phyloP scores from a whole-genome alignment of 169 alveolate genomes.

The Cryptosporidium baileyi region DNA sequence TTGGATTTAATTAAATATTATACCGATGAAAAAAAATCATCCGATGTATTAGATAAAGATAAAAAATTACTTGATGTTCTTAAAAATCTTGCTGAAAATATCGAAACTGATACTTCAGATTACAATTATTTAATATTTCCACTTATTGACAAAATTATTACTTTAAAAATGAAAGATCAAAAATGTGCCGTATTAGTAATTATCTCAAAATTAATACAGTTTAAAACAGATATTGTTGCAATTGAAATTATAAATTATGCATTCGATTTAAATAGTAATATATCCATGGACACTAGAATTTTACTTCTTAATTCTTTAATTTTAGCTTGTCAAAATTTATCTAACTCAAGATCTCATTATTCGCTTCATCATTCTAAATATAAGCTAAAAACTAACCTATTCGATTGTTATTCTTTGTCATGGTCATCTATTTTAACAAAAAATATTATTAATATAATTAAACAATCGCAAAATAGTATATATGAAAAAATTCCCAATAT shows the following conservation, averaged over 20 bases:
- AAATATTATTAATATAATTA: neutral
- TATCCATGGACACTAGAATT: constrained; percentile 48
- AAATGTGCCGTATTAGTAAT: neutral
- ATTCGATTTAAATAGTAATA: neutral
- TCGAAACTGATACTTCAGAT: constrained; percentile 13
- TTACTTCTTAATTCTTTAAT: constrained; percentile 15
- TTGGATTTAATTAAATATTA: constrained; percentile 8
- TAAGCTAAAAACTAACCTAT: neutral
- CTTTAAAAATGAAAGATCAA: constrained; percentile 14
- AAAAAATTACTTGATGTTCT: neutral
- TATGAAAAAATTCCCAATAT: constrained; percentile 28
- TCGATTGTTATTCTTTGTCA: neutral
- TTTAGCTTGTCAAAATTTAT: neutral
- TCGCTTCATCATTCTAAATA: neutral
- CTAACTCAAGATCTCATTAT: neutral
- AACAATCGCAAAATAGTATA: neutral
- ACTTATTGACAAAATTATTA: constrained; percentile 12
- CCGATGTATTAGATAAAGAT: neutral
- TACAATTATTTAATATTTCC: constrained; percentile 20
- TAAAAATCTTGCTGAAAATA: neutral
- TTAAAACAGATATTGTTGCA: neutral
- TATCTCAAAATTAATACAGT: constrained; percentile 22
- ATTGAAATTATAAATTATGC: neutral
- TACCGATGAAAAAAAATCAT: constrained; percentile 39
- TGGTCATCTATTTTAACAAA: constrained; percentile 34